Evolutionary conservation across 2,329 filamentous ascomycete genomes (phyloP).

Genomic region (Hymenoscyphus infarciens): DNA sequence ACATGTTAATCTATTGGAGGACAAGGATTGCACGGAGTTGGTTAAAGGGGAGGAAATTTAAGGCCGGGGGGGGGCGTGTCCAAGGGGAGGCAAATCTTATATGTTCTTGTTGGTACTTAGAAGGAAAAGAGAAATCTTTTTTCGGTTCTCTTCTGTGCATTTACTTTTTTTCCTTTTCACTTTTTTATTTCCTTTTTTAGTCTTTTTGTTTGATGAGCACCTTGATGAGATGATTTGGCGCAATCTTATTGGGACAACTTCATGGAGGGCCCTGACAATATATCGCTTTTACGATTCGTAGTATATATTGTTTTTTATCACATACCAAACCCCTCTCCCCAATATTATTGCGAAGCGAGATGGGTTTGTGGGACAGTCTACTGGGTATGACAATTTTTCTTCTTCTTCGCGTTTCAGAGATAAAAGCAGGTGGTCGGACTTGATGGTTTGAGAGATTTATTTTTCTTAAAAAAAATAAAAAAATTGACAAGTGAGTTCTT

Average conservation of each 20-base stretch:
- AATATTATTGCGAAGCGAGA: not conserved
- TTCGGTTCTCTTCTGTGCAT: conserved; percentile 2
- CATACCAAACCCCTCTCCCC: not conserved
- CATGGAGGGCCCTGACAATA: not conserved
- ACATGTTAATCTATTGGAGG: not conserved
- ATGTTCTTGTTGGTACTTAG: conserved; percentile 19
- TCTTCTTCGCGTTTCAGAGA: not conserved
- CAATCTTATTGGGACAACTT: not conserved
- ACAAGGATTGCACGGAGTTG: not conserved
- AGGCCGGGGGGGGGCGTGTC: too few species aligned
- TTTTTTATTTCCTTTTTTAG: not conserved
- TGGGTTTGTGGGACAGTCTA: not conserved
- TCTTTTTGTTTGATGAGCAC: not conserved
- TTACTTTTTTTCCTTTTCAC: not conserved
- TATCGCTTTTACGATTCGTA: not conserved
- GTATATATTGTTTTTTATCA: conserved; percentile 5
- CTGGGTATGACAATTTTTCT: not conserved
- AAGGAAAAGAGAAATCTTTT: conserved; percentile 1
- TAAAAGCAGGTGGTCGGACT: not conserved
- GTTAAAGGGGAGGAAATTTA: not conserved
- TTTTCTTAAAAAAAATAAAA: too few species aligned
- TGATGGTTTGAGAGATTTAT: not conserved
- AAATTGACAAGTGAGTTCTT: too few species aligned
- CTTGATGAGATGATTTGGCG: conserved; percentile 7
- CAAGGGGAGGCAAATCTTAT: conserved; percentile 6